Evolutionary conservation across 768 basidiomycete species (phyloP).

Genomic region (Lyophyllum atratum): DNA sequence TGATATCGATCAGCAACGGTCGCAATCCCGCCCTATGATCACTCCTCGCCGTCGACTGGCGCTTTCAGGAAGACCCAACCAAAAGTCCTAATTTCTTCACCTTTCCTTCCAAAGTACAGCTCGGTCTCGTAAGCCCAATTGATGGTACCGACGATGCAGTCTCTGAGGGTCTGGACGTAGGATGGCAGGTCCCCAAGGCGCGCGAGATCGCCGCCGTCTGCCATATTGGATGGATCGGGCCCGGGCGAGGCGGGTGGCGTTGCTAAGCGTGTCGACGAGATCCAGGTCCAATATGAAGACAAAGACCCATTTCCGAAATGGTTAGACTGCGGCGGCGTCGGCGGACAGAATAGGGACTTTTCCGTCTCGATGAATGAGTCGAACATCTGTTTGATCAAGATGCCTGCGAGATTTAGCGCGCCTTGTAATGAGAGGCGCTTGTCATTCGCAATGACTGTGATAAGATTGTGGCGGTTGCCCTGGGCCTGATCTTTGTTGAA

Average conservation of each 20-base stretch:
- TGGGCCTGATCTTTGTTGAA: constrained; percentile 48
- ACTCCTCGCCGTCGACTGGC: constrained; percentile 2
- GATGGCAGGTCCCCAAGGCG: constrained; percentile 17
- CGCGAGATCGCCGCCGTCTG: constrained; percentile 14
- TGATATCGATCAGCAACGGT: background rate
- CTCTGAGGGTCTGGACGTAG: constrained; percentile 53
- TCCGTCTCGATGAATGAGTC: constrained; percentile 34
- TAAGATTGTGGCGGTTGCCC: constrained; percentile 43
- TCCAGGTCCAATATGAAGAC: constrained; percentile 17
- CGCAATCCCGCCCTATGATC: background rate
- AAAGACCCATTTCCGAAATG: constrained; percentile 17
- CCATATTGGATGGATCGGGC: background rate
- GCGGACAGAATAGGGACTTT: constrained; percentile 16
- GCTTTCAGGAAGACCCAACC: constrained; percentile 60
- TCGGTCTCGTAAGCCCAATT: constrained; percentile 70
- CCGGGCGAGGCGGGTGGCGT: constrained; percentile 4
- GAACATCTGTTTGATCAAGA: constrained; percentile 39
- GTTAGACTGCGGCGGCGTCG: constrained; percentile 17
- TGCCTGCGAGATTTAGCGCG: constrained; percentile 45
- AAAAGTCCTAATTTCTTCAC: constrained; percentile 57
- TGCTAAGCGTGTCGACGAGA: constrained; percentile 7
- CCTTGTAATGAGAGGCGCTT: constrained; percentile 48
- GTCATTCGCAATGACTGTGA: constrained; percentile 49
- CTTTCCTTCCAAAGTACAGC: constrained; percentile 58
- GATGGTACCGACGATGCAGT: constrained; percentile 58